A percentile compares a stretch with the other conserved stretches of the same genome.
phyloP scores from a whole-genome alignment of 129 eudicot genomes.

The Artemisia tridentata region DNA sequence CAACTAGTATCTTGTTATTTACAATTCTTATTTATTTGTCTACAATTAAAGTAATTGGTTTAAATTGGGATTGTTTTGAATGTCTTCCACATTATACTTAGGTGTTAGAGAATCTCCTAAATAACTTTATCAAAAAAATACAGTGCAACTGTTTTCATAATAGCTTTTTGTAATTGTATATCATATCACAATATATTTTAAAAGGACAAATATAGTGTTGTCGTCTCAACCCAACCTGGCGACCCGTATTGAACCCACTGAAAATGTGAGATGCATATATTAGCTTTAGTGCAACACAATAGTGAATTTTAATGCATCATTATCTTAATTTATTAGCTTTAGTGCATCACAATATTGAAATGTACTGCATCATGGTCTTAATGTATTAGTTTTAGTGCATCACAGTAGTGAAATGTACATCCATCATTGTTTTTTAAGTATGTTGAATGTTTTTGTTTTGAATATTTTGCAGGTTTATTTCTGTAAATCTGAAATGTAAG shows the following conservation, averaged over 20 bases:
- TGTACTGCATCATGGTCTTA: too few relatives aligned
- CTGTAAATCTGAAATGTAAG: too few relatives aligned
- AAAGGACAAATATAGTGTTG: background rate
- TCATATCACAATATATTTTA: too few relatives aligned
- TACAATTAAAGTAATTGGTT: background rate
- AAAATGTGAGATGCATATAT: slow-evolving; percentile 6
- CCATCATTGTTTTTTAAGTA: too few relatives aligned
- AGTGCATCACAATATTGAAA: too few relatives aligned
- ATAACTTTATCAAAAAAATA: background rate
- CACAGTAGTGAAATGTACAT: too few relatives aligned
- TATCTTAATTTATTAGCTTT: too few relatives aligned
- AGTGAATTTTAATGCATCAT: too few relatives aligned
- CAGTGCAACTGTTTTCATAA: background rate
- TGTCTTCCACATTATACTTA: background rate
- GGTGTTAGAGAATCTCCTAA: background rate
- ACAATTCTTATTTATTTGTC: slow-evolving; percentile 9
- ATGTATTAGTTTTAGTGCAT: too few relatives aligned
- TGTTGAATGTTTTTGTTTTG: too few relatives aligned
- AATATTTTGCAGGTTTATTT: too few relatives aligned
- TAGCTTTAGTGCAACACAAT: background rate
- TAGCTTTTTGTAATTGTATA: background rate
- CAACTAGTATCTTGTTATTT: slow-evolving; percentile 55
- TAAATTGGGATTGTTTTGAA: background rate
- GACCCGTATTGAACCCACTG: background rate
- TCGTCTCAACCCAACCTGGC: background rate